Percentiles rank a stretch among this genome's conserved stretches.
Evolutionary conservation across 1,284 basidiomycete species (phyloP).

Genomic region (Crucibulum parvulum): DNA sequence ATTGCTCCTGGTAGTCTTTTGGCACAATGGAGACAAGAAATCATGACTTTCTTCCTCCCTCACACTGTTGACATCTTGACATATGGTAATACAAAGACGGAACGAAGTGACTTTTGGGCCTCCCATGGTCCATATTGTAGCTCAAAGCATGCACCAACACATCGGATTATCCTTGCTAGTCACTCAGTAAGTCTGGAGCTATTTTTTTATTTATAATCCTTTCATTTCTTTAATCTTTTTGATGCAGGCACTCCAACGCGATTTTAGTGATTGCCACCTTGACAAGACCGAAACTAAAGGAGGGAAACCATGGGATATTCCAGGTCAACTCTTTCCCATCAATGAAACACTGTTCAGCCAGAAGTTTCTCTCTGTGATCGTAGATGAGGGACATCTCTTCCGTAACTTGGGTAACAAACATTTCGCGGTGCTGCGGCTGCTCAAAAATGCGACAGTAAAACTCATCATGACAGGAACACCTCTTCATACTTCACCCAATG

Average conservation of each 20-base stretch:
- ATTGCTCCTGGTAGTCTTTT: constrained; percentile 30
- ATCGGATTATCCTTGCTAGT: constrained; percentile 27
- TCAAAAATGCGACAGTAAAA: constrained; percentile 14
- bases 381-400: constrained; percentile 38
- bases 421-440: constrained; percentile 16
- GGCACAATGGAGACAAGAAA: constrained; percentile 28
- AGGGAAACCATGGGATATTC: constrained; percentile 20
- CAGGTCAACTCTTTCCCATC: neutral
- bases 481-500: constrained; percentile 34
- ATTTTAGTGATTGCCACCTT: constrained; percentile 7
- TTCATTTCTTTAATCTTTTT: neutral
- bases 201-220: neutral
- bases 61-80: constrained; percentile 26
- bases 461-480: constrained; percentile 40
- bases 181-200: constrained; percentile 27
- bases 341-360: constrained; percentile 25
- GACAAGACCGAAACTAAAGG: neutral
- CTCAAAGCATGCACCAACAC: constrained; percentile 17
- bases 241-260: constrained; percentile 14
- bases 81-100: constrained; percentile 13
- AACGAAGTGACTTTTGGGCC: constrained; percentile 26
- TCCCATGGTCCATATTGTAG: constrained; percentile 14
- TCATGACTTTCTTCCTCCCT: constrained; percentile 18
- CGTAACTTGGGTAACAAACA: constrained; percentile 30
- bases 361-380: constrained; percentile 18